Conservation (phyloP, 371 early-diverging fungal genomes). For the Syncephalastrum racemosum region DNA sequence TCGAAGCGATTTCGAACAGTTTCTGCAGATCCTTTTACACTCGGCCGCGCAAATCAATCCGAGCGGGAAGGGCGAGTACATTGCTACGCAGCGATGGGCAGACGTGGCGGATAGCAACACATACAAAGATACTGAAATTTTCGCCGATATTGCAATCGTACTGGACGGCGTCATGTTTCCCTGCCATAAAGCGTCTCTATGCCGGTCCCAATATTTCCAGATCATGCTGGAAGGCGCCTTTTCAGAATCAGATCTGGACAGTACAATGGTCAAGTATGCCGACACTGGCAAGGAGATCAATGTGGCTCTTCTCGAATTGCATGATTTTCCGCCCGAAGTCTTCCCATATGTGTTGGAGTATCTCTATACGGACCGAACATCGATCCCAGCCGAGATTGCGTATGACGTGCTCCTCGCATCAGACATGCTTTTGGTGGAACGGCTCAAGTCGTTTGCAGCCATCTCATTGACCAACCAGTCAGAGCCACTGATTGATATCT, state of each 20-base stretch:
- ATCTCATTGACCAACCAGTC: constrained; percentile 27
- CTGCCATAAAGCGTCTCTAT: constrained; percentile 33
- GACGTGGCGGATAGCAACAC: constrained; percentile 1
- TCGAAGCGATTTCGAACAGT: constrained; percentile 31
- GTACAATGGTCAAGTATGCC: constrained; percentile 9
- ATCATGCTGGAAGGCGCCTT: constrained; percentile 32
- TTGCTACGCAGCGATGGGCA: neutral
- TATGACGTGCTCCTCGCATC: constrained; percentile 34
- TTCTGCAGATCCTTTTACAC: constrained; percentile 17
- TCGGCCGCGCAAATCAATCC: constrained; percentile 8
- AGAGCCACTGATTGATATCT: constrained; percentile 29
- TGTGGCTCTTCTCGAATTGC: constrained; percentile 25
- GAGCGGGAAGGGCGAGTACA: constrained; percentile 1
- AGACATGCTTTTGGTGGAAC: constrained; percentile 31
- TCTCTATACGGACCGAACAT: constrained; percentile 40
- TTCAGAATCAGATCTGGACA: constrained; percentile 19
- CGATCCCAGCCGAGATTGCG: constrained; percentile 28
- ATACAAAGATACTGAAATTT: constrained; percentile 5
- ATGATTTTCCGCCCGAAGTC: constrained; percentile 21
- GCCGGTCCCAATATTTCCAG: constrained; percentile 38
- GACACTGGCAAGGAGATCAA: constrained; percentile 1
- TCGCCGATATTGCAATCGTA: constrained; percentile 33
- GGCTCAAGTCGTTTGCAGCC: constrained; percentile 35
- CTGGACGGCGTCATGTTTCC: constrained; percentile 29
- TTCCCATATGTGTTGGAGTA: constrained; percentile 34